Conservation (phyloP, 176 grass and related monocot species). For the Oryza longistaminata region DNA sequence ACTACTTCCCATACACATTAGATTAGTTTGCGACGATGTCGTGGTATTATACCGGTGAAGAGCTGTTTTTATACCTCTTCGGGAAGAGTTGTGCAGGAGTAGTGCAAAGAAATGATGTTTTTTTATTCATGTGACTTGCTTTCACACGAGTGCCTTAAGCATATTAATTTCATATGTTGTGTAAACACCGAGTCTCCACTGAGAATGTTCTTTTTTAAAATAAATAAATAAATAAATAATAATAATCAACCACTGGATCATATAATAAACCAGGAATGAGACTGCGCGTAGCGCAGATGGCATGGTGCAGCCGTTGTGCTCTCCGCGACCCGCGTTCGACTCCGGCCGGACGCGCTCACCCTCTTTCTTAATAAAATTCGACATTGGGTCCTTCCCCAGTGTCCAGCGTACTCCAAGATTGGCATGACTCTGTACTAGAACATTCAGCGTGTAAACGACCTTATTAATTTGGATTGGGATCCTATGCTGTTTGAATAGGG, state of each 20-base stretch:
- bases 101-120: constrained; percentile 22
- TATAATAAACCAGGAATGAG: not conserved
- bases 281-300: too few relatives aligned
- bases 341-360: too few relatives aligned
- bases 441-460: not conserved
- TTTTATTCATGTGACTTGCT: not conserved
- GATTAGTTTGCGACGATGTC: constrained; percentile 32
- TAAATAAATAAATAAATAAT: too few relatives aligned
- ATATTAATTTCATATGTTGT: constrained; percentile 4
- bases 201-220: not conserved
- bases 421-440: not conserved
- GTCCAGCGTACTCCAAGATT: too few relatives aligned
- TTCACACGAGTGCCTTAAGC: not conserved
- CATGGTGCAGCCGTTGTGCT: too few relatives aligned
- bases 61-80: constrained; percentile 14
- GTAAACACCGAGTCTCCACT: not conserved
- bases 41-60: constrained; percentile 25
- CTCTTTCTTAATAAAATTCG: too few relatives aligned
- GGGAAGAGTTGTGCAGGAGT: constrained; percentile 16
- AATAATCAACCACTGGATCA: not conserved
- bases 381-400: too few relatives aligned
- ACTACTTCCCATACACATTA: constrained; percentile 27
- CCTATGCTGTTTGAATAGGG: too few relatives aligned
- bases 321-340: too few relatives aligned
- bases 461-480: not conserved